Conservation (phyloP, 169 alveolate species). For the Plasmodium cynomolgi region DNA sequence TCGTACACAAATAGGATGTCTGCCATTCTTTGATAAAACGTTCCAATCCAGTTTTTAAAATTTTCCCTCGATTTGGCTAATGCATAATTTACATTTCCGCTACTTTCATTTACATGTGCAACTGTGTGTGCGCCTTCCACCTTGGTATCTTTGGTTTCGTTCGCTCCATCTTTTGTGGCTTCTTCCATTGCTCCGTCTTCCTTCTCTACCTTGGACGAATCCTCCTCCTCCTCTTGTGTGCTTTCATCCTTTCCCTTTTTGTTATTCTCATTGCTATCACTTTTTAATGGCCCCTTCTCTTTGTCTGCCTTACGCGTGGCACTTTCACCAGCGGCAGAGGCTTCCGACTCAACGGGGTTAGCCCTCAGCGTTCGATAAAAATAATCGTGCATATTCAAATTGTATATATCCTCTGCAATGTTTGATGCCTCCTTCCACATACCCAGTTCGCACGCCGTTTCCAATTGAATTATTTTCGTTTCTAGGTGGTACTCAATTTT, state of each 20-base stretch:
- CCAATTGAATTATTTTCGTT: slow-evolving; percentile 93
- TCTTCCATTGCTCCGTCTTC: background rate
- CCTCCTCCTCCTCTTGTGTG: background rate
- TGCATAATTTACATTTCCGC: slow-evolving; percentile 77
- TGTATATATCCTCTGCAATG: slow-evolving; percentile 95
- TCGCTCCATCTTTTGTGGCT: background rate
- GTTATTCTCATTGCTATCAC: background rate
- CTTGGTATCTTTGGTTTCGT: slow-evolving; percentile 13
- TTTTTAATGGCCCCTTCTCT: background rate
- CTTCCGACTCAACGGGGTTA: slow-evolving; percentile 14
- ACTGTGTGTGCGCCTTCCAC: background rate
- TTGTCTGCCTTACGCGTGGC: background rate
- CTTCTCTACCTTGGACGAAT: background rate
- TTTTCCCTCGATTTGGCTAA: slow-evolving; percentile 85
- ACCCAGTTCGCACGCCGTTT: slow-evolving; percentile 93
- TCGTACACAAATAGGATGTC: slow-evolving; percentile 94
- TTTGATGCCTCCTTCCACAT: slow-evolving; percentile 96
- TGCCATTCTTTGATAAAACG: slow-evolving; percentile 92
- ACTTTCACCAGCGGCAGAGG: background rate
- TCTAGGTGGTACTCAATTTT: slow-evolving; percentile 91
- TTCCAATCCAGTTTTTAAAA: slow-evolving; percentile 89
- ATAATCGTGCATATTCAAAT: slow-evolving; percentile 86
- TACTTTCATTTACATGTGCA: slow-evolving; percentile 48
- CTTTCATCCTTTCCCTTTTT: background rate
- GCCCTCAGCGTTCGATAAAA: slow-evolving; percentile 67